Evolutionary conservation across 495 filamentous ascomycete species (phyloP).

Genomic region (Aspergillus taichungensis): DNA sequence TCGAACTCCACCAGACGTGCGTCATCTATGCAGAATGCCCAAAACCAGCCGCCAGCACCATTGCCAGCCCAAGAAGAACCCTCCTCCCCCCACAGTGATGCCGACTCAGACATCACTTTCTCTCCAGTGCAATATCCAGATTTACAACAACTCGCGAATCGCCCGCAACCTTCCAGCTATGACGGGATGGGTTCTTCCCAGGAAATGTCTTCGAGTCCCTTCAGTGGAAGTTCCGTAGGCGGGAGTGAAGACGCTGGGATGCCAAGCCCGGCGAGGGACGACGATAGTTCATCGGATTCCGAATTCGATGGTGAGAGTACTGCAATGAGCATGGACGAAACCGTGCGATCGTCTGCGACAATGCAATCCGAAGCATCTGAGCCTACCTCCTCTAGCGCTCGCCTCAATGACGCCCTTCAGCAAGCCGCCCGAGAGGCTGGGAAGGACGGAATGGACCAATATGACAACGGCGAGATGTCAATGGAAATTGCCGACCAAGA

Average conservation of each 20-base stretch:
- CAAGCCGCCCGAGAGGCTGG: slow-evolving; percentile 67
- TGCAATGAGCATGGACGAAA: slow-evolving; percentile 65
- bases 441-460: slow-evolving; percentile 50
- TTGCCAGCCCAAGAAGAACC: slow-evolving; percentile 47
- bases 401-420: slow-evolving; percentile 67
- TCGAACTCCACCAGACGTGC: slow-evolving; percentile 62
- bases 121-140: slow-evolving; percentile 65
- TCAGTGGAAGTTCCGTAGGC: slow-evolving; percentile 55
- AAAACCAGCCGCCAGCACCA: slow-evolving; percentile 29
- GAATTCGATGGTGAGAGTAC: slow-evolving; percentile 64
- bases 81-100: slow-evolving; percentile 53
- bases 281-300: slow-evolving; percentile 38
- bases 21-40: slow-evolving; percentile 48
- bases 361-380: slow-evolving; percentile 46
- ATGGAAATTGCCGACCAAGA: slow-evolving; percentile 75
- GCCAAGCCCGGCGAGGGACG: slow-evolving; percentile 39
- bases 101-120: slow-evolving; percentile 48
- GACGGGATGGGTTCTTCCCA: slow-evolving; percentile 20
- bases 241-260: slow-evolving; percentile 48
- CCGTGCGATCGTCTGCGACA: slow-evolving; percentile 53
- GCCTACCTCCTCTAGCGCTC: slow-evolving; percentile 53
- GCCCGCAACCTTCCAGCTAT: slow-evolving; percentile 10
- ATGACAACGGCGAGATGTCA: slow-evolving; percentile 52
- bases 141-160: slow-evolving; percentile 44
- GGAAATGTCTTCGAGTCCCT: slow-evolving; percentile 70